Evolutionary conservation across 768 basidiomycete genomes (phyloP), one percentile per base, ranked within the genome.

Genomic region (Serendipita sp.): DNA sequence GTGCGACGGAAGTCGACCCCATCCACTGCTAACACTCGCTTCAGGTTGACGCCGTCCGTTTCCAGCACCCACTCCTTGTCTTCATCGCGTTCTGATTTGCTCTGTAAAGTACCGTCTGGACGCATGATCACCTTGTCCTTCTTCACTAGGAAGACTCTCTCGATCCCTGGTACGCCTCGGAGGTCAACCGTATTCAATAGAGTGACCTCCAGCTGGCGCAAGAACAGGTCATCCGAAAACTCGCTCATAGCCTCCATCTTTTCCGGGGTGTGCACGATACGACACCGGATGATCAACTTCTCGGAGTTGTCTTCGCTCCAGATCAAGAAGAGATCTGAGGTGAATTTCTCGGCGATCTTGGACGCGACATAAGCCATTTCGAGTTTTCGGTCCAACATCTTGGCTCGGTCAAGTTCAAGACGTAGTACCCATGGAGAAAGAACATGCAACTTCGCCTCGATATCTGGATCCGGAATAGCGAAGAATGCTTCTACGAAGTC

Each of bases 261-360:
- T 68, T 93, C 88, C 7, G 79, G 79, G 42, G 85, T 84, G 44
- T 88, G 87, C 58, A 89, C 73, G 5, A 98, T 87, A 77, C 96
- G 90, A 72, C 96, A 95, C 48, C 96, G 95, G 68, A 99, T 88
- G 68, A 98, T 82, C 11, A 98, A 83, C 76, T 97, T 97, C 74
- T 95, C 90, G 2, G 95, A 90, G 74, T 96, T 97, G 73, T 97
- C 95, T 79, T 97, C 95, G 66, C 90, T 93, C 88, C 93, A 96
- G 67, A 98, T 96, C 72, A 97, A 92, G 72, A 97, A 97, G 14
- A 97, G 77, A 70, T 97, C 95, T 1, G 90, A 86, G 71, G 92
- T 90, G 78, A 98, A 98, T 66, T 83, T 93, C 72, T 92, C 89
- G 20, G 88, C 87, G 64, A 99, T 98, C 43, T 88, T 85, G 66